Conservation (phyloP, 495 filamentous ascomycete species). For the Halenospora varia region DNA sequence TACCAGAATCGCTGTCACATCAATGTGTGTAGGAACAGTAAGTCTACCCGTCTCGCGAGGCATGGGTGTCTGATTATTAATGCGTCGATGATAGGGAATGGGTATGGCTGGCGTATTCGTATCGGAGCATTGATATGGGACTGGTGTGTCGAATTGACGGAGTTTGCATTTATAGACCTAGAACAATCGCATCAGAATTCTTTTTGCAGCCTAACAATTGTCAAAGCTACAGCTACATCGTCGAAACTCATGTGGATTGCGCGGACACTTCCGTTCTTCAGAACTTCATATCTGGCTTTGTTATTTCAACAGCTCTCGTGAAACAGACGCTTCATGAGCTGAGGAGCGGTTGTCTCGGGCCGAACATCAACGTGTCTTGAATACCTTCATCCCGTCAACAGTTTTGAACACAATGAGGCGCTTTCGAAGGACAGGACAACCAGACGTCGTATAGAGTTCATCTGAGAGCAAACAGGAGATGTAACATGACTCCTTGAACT, state of each 20-base stretch:
- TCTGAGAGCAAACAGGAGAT: background rate
- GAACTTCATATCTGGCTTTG: too few species aligned
- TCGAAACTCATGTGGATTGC: too few species aligned
- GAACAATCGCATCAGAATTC: too few species aligned
- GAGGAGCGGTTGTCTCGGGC: too few species aligned
- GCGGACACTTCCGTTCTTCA: too few species aligned
- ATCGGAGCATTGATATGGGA: conserved; percentile 41
- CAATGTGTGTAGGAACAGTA: conserved; percentile 85
- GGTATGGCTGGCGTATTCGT: conserved; percentile 53
- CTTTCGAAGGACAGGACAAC: background rate
- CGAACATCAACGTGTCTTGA: background rate
- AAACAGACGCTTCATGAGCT: too few species aligned
- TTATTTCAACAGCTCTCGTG: too few species aligned
- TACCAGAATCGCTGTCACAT: conserved; percentile 78
- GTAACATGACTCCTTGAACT: background rate
- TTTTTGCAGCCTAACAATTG: background rate
- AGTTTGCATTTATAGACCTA: background rate
- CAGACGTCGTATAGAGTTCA: background rate
- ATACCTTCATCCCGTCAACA: background rate
- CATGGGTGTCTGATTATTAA: conserved; percentile 7
- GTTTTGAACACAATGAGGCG: background rate
- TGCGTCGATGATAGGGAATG: conserved; percentile 39
- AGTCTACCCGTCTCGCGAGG: conserved; percentile 1
- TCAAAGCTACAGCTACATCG: too few species aligned
- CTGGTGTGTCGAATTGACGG: background rate